Evolutionary conservation across 257 asterid species (phyloP).

Genomic region (Solanum bukasovii): DNA sequence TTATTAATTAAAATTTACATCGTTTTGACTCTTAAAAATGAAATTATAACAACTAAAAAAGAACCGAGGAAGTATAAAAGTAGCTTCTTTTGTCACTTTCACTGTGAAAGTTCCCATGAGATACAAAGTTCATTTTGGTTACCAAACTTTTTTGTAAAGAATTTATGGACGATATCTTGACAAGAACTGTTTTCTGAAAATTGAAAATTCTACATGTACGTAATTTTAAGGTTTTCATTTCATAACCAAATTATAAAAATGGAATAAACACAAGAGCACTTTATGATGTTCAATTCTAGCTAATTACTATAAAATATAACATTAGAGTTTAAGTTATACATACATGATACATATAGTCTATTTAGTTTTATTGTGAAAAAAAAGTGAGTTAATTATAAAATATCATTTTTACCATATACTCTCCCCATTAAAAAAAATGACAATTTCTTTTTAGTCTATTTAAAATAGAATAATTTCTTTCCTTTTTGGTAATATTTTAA

Average conservation of each 20-base stretch:
- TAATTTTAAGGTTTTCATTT: neutral
- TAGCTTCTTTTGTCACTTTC: neutral
- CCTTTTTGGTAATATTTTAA: too few relatives aligned
- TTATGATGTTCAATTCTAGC: neutral
- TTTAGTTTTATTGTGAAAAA: neutral
- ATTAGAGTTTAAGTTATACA: neutral
- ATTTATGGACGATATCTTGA: neutral
- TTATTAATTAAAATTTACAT: too few relatives aligned
- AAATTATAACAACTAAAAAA: too few relatives aligned
- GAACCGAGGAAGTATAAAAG: neutral
- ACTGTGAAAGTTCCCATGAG: neutral
- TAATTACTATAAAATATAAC: neutral
- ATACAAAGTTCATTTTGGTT: neutral
- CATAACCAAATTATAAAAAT: neutral
- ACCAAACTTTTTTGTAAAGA: neutral
- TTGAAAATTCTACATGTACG: neutral
- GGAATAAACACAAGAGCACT: neutral
- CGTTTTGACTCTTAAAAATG: too few relatives aligned
- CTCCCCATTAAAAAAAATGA: neutral
- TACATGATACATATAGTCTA: neutral
- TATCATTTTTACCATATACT: neutral
- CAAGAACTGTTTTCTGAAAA: neutral
- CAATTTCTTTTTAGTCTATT: too few relatives aligned
- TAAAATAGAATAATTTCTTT: too few relatives aligned
- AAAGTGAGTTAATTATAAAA: neutral